Percentiles rank a stretch among this genome's conserved stretches.
phyloP scores from a whole-genome alignment of 2,329 filamentous ascomycete genomes.

The Cytospora paraplurivora region DNA sequence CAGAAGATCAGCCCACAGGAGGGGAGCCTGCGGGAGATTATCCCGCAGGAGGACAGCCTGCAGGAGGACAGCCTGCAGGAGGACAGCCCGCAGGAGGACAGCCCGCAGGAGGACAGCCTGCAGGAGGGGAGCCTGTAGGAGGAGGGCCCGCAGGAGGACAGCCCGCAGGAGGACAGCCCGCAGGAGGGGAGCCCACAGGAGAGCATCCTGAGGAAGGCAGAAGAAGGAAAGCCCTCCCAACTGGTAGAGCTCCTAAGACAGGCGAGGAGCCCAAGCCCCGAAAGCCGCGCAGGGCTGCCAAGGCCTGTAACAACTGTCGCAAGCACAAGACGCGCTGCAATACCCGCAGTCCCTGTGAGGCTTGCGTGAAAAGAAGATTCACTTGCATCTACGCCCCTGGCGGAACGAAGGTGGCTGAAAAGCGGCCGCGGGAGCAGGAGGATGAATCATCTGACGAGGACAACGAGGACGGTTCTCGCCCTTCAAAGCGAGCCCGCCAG shows the following conservation, averaged over 20 bases:
- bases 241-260: neutral
- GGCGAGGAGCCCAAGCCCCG: neutral
- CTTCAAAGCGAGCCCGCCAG: conserved; percentile 10
- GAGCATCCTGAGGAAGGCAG: neutral
- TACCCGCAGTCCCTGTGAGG: conserved; percentile 14
- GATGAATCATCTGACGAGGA: conserved; percentile 1
- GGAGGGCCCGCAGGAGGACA: no score
- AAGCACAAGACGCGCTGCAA: conserved; percentile 25
- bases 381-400: conserved; percentile 8
- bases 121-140: neutral
- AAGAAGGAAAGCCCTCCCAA: neutral
- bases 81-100: neutral
- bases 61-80: neutral
- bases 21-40: neutral
- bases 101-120: neutral
- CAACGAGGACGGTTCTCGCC: neutral
- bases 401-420: conserved; percentile 6
- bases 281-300: conserved; percentile 9
- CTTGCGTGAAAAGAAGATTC: conserved; percentile 13
- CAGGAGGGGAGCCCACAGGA: no score
- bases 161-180: no score
- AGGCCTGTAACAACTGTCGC: conserved; percentile 24
- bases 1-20: conserved; percentile 8
- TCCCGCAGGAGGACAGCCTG: neutral
- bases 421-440: conserved; percentile 5